phyloP scores from a whole-genome alignment of 2,329 filamentous ascomycete species.

The Claviceps maximensis region DNA sequence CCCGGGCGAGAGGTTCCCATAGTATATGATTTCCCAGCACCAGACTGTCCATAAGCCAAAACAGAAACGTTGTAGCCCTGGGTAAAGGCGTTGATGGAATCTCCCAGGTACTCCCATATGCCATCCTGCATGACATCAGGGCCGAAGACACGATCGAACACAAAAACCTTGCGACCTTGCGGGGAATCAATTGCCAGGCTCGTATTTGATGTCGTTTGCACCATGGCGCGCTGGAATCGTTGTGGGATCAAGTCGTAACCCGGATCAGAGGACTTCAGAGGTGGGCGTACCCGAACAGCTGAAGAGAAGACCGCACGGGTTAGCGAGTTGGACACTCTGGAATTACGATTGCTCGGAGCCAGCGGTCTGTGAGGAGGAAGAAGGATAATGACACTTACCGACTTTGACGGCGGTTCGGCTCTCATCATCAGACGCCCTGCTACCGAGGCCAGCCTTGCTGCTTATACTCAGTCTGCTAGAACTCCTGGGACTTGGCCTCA shows the following conservation, averaged over 20 bases:
- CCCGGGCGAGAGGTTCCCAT: constrained; percentile 88
- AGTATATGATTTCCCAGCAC: constrained; percentile 94
- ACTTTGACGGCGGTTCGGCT: constrained; percentile 88
- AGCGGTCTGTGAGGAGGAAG: background rate
- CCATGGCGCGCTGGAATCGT: constrained; percentile 85
- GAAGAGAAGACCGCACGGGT: constrained; percentile 5
- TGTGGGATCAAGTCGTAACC: constrained; percentile 92
- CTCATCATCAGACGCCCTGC: constrained; percentile 81
- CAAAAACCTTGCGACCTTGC: constrained; percentile 86
- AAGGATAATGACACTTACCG: constrained; percentile 43
- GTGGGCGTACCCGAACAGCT: constrained; percentile 89
- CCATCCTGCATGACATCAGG: constrained; percentile 76
- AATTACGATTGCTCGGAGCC: background rate
- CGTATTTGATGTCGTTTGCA: constrained; percentile 76
- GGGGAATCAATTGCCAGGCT: constrained; percentile 80
- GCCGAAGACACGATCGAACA: constrained; percentile 90
- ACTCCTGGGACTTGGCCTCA: constrained; percentile 59
- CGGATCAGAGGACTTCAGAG: constrained; percentile 70
- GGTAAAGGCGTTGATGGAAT: constrained; percentile 79
- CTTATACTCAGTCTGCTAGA: constrained; percentile 76
- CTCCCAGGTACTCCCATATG: constrained; percentile 84
- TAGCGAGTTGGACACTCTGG: background rate
- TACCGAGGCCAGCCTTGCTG: constrained; percentile 63
- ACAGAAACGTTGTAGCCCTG: constrained; percentile 98
- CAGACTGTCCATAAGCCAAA: constrained; percentile 92